Percentiles rank a stretch among this genome's conserved stretches.
These are phyloP conservation scores for Fusarium haematococcum DNA, from an alignment of 2,329 filamentous ascomycete genomes.

Conservation along the genomic window DNA sequence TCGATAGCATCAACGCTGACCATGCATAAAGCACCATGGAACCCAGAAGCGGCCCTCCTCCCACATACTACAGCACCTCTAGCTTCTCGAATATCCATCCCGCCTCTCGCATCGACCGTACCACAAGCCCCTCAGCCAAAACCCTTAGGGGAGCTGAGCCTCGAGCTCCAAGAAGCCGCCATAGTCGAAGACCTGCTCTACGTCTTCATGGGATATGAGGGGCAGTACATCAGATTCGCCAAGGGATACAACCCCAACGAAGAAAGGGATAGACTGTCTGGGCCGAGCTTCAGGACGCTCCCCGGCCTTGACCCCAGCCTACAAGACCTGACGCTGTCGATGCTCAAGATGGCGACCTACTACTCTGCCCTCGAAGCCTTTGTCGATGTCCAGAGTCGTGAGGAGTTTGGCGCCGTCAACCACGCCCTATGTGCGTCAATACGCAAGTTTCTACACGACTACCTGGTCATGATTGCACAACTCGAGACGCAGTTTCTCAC, in stretches of 20 bases:
- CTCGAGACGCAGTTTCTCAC: slow-evolving; percentile 93
- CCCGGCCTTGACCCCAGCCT: slow-evolving; percentile 91
- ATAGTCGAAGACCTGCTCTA: slow-evolving; percentile 93
- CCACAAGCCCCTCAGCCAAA: slow-evolving; percentile 76
- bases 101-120: slow-evolving; percentile 82
- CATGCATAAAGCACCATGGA: slow-evolving; percentile 69
- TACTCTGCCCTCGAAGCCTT: slow-evolving; percentile 93
- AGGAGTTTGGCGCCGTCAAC: slow-evolving; percentile 94
- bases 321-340: slow-evolving; percentile 85
- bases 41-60: slow-evolving; percentile 80
- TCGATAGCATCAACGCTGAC: slow-evolving; percentile 33
- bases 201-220: slow-evolving; percentile 98
- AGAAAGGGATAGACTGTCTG: slow-evolving; percentile 87
- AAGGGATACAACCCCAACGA: slow-evolving; percentile 84
- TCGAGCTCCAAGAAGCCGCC: slow-evolving; percentile 86
- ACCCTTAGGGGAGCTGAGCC: slow-evolving; percentile 76
- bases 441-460: slow-evolving; percentile 91
- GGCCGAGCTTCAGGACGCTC: slow-evolving; percentile 83
- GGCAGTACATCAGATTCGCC: slow-evolving; percentile 92
- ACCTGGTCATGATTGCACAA: slow-evolving; percentile 91
- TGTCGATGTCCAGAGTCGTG: slow-evolving; percentile 91
- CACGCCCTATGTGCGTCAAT: slow-evolving; percentile 97
- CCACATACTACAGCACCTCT: slow-evolving; percentile 77
- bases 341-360: slow-evolving; percentile 94
- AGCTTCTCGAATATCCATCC: slow-evolving; percentile 71